Base-by-base conservation (phyloP, 345 rosid species). In the Acer negundo region DNA sequence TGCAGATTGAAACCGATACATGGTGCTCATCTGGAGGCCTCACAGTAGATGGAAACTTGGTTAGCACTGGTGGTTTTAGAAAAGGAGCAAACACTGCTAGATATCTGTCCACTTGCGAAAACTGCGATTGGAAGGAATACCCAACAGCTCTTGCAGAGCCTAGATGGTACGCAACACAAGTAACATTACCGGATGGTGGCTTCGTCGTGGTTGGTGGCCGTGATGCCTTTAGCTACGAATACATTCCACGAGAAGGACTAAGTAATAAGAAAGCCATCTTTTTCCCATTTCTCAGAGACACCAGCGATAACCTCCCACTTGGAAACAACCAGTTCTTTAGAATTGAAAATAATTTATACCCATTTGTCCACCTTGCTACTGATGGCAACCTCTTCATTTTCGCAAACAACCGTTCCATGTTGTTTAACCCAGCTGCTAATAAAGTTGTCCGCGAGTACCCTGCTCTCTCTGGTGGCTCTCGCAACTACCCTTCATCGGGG, bases 11-110 rank as follows among this genome's bases (percentile, higher is more conserved):
- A 40, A 87, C 91, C 0, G 98, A 96, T 67, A 92, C 99, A 10
- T 94, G 98, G 99, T 96, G 98, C 74, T 96, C 99, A 17, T 91
- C 94, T 0, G 98, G 98, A 68, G 98, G 95, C 61, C 86, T 96
- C 6, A 83, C 86, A 0, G 7, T 77, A 7, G 87, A 96, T 16
- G 97, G 98, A 1, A 87, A 89, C 46, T 59, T 92, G 23, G 88
- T 94, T 26, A 88, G 97, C 62, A 89, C 93, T 0, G 99, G 97
- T 44, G 98, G 99, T 10, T 91, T 66, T 11, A 81, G 76, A 17
- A 82, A 78, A 12, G 98, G 99, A 31, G 87, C 89, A 15, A 86
- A 85, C 62, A 87, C 95, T 0, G 95, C 83, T 4, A 84, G 99
- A 75, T 83, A 85, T 82, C 71, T 96, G 19, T 38, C 59, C 3